phyloP scores from a whole-genome alignment of 768 basidiomycete genomes.

The Symmetrospora coprosmae region DNA sequence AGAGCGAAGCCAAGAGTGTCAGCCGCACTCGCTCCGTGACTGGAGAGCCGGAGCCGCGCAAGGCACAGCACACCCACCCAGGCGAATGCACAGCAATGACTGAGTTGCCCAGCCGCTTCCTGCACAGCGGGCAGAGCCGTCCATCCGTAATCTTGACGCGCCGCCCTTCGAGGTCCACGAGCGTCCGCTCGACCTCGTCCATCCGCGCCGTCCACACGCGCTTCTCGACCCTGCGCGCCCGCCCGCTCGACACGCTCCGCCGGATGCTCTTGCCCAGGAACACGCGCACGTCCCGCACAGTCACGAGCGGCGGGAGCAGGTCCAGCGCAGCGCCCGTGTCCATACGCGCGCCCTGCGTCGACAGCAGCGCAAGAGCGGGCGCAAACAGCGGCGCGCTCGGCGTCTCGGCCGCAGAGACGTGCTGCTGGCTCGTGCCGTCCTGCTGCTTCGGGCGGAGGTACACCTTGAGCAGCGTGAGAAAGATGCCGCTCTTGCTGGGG shows the following conservation, averaged over 20 bases:
- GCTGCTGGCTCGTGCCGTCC: neutral
- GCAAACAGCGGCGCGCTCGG: slow-evolving; percentile 42
- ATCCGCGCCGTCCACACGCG: slow-evolving; percentile 59
- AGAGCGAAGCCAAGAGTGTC: neutral
- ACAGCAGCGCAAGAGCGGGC: slow-evolving; percentile 78
- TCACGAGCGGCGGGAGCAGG: slow-evolving; percentile 77
- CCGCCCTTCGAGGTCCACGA: slow-evolving; percentile 64
- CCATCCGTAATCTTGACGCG: slow-evolving; percentile 81
- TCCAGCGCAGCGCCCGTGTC: slow-evolving; percentile 69
- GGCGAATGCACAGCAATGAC: slow-evolving; percentile 89
- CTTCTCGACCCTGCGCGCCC: slow-evolving; percentile 53
- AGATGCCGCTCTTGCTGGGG: slow-evolving; percentile 49
- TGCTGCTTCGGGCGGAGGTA: slow-evolving; percentile 52
- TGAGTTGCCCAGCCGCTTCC: slow-evolving; percentile 80
- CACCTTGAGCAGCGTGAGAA: slow-evolving; percentile 67
- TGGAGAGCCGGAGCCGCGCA: too few species aligned
- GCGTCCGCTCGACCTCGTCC: slow-evolving; percentile 56
- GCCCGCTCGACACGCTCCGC: slow-evolving; percentile 50
- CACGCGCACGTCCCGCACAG: slow-evolving; percentile 58
- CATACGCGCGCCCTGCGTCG: slow-evolving; percentile 64
- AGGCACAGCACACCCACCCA: slow-evolving; percentile 43
- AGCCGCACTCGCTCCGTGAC: neutral
- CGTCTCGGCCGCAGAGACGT: too few species aligned
- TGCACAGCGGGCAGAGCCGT: slow-evolving; percentile 89
- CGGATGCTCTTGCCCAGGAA: slow-evolving; percentile 57